These are phyloP conservation scores for Quercus lobata DNA, from an alignment of 331 rosid genomes.

Conservation along the genomic window DNA sequence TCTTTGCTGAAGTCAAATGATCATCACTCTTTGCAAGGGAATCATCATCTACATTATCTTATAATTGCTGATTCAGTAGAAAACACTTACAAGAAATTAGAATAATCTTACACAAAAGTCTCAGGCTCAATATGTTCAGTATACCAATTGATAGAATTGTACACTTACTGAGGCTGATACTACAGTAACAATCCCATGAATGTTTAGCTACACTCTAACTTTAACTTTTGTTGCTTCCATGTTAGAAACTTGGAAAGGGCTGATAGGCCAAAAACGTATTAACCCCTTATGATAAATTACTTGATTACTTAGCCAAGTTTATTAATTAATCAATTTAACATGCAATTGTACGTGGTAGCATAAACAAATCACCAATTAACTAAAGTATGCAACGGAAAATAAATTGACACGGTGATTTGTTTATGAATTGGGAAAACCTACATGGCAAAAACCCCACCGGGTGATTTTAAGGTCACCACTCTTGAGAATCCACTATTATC, in stretches of 20 bases:
- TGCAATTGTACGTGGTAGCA: too few relatives aligned
- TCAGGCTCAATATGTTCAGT: neutral
- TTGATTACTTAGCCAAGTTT: too few relatives aligned
- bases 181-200: constrained; percentile 78
- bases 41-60: constrained; percentile 43
- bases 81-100: neutral
- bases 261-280: too few relatives aligned
- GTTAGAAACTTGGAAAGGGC: constrained; percentile 65
- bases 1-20: constrained; percentile 39
- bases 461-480: too few relatives aligned
- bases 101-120: neutral
- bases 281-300: too few relatives aligned
- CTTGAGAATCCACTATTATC: too few relatives aligned
- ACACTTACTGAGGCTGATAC: neutral
- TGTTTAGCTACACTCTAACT: constrained; percentile 68
- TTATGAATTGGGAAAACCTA: too few relatives aligned
- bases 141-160: neutral
- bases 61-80: constrained; percentile 62
- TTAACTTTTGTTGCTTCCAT: constrained; percentile 60
- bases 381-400: too few relatives aligned
- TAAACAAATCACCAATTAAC: too few relatives aligned
- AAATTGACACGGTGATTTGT: too few relatives aligned
- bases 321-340: too few relatives aligned
- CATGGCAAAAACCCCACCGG: too few relatives aligned
- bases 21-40: constrained; percentile 23